A percentile compares a stretch with the other conserved stretches of the same genome.
phyloP scores from a whole-genome alignment of 2,329 filamentous ascomycete species.

The Venturiaceae sp. region DNA sequence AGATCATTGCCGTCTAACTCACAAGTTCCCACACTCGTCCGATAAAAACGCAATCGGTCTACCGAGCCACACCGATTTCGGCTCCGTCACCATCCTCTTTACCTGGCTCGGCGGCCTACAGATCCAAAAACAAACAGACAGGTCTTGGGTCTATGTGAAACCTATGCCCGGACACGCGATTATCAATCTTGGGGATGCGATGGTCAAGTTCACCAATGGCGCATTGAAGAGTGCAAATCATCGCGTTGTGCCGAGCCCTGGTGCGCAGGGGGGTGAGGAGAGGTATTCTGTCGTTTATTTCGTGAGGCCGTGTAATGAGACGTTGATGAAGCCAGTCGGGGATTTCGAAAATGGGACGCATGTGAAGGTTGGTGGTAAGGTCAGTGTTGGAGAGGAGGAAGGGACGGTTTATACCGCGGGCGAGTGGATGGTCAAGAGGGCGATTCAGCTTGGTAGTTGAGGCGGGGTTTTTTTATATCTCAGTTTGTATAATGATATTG shows the following conservation, averaged over 20 bases:
- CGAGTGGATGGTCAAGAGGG: conserved; percentile 8
- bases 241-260: conserved; percentile 8
- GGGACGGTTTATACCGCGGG: conserved; percentile 5
- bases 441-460: not conserved
- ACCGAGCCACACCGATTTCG: conserved; percentile 25
- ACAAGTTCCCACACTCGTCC: conserved; percentile 3
- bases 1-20: conserved; percentile 9
- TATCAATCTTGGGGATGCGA: conserved; percentile 30
- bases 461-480: not conserved
- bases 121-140: conserved; percentile 17
- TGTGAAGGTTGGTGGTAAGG: conserved; percentile 6
- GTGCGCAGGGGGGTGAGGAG: conserved; percentile 2
- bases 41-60: conserved; percentile 5
- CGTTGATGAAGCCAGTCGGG: conserved; percentile 6
- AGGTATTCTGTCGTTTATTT: conserved; percentile 10
- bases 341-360: conserved; percentile 6
- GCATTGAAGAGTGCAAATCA: conserved; percentile 8
- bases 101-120: conserved; percentile 31
- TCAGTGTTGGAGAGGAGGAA: conserved; percentile 5
- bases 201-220: conserved; percentile 13
- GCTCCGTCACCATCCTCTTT: conserved; percentile 29
- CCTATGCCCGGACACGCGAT: conserved; percentile 27
- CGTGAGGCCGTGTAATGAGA: conserved; percentile 7
- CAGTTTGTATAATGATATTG: too few species aligned
- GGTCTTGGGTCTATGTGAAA: conserved; percentile 26